Percentiles rank a stretch among this genome's conserved stretches.
Conservation (phyloP, 2,329 filamentous ascomycete genomes). For the Aspergillus tubingensis region DNA sequence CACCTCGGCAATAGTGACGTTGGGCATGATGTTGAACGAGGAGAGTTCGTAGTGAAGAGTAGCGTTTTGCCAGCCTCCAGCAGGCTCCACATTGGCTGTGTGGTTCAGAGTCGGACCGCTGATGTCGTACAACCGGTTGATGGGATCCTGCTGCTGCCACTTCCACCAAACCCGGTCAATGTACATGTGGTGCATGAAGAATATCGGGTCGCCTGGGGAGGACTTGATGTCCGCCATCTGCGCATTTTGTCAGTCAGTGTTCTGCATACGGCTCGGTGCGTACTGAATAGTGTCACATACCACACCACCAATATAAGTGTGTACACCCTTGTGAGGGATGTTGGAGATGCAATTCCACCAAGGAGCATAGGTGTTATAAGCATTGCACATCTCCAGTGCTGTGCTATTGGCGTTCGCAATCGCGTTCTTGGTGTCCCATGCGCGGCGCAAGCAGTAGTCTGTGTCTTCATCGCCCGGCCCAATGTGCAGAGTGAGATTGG, state of each 20-base stretch:
- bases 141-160: conserved; percentile 11
- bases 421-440: conserved; percentile 3
- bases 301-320: conserved; percentile 14
- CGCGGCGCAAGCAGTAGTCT: conserved; percentile 14
- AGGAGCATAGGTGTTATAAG: conserved; percentile 9
- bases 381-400: conserved; percentile 1
- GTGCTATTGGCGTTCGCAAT: conserved; percentile 8
- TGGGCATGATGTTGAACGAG: conserved; percentile 9
- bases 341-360: conserved; percentile 15
- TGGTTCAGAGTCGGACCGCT: conserved; percentile 10
- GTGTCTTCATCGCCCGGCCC: conserved; percentile 11
- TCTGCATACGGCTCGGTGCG: too few species aligned
- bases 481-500: conserved; percentile 13
- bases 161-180: conserved; percentile 12
- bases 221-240: conserved; percentile 14
- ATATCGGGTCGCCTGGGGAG: conserved; percentile 12
- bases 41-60: conserved; percentile 11
- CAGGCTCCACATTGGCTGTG: conserved; percentile 11
- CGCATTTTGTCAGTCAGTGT: background rate
- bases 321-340: conserved; percentile 14
- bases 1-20: conserved; percentile 10
- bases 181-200: conserved; percentile 16
- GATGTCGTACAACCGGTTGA: conserved; percentile 12
- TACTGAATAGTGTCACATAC: background rate
- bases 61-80: conserved; percentile 8